Percentiles rank a stretch among this genome's conserved stretches.
phyloP scores from a whole-genome alignment of 208 protist species.

The Naegleria gruberi region DNA sequence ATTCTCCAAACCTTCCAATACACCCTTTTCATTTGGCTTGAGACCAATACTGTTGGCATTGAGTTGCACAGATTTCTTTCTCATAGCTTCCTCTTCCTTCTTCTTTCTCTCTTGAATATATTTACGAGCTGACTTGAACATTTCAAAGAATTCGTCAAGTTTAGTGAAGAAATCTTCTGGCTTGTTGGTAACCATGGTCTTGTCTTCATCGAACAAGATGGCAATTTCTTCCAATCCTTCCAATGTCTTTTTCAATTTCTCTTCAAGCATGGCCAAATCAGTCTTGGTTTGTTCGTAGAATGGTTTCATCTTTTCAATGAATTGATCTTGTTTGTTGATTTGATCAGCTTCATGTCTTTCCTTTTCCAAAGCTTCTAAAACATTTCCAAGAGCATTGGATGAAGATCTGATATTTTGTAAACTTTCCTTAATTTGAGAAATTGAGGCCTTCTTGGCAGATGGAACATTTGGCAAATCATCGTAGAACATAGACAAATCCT shows the following conservation, averaged over 20 bases:
- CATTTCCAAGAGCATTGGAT: not conserved
- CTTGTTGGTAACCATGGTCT: not conserved
- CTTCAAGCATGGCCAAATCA: not conserved
- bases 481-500: not conserved
- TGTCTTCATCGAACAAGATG: slow-evolving; percentile 12
- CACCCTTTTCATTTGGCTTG: not conserved
- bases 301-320: not conserved
- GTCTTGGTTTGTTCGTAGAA: not conserved
- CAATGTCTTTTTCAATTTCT: not conserved
- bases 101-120: not conserved
- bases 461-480: not conserved
- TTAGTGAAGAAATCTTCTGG: slow-evolving; percentile 23
- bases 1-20: not conserved
- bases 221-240: not conserved
- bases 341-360: not conserved
- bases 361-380: not conserved
- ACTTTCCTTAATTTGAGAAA: not conserved
- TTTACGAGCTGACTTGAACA: not conserved
- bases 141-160: slow-evolving; percentile 1
- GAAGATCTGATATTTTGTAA: not conserved
- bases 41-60: not conserved
- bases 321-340: not conserved
- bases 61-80: not conserved
- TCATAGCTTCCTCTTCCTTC: not conserved
- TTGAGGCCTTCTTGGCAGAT: not conserved